Percentiles rank a stretch among this genome's conserved stretches.
These are phyloP conservation scores for Tetradesmus lagerheimii DNA, from an alignment of 139 green algal genomes.

Conservation along the genomic window DNA sequence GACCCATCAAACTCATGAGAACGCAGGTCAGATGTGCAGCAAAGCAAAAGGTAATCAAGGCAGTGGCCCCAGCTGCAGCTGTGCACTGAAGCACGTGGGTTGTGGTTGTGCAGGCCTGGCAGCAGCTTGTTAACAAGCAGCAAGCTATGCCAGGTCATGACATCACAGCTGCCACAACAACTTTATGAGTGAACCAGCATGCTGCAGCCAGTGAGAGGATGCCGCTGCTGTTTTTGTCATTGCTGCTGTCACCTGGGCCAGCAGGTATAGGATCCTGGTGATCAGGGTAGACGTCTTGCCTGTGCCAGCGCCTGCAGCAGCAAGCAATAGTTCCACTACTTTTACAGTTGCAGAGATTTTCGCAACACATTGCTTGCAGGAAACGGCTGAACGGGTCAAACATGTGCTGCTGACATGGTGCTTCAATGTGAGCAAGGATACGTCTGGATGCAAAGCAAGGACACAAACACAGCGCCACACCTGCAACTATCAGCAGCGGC, in stretches of 20 bases:
- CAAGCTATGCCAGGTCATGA: too few relatives aligned
- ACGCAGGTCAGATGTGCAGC: neutral
- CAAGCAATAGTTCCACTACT: neutral
- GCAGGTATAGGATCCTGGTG: slow-evolving; percentile 35
- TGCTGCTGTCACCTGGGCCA: slow-evolving; percentile 16
- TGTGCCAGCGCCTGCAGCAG: slow-evolving; percentile 50
- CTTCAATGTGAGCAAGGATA: neutral
- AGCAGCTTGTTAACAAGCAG: neutral
- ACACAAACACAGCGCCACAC: neutral
- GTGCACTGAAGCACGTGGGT: neutral
- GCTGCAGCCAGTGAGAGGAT: too few relatives aligned
- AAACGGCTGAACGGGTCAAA: neutral
- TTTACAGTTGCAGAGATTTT: neutral
- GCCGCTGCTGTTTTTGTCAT: too few relatives aligned
- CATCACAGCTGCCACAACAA: too few relatives aligned
- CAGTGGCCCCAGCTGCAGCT: too few relatives aligned
- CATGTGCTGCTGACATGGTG: neutral
- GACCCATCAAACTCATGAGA: too few relatives aligned
- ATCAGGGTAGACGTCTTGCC: slow-evolving; percentile 54
- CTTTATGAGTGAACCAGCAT: too few relatives aligned
- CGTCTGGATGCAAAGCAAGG: neutral
- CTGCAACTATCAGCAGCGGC: slow-evolving; percentile 44
- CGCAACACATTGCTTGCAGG: neutral
- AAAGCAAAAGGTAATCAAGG: too few relatives aligned
- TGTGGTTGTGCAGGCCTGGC: too few relatives aligned